phyloP scores from a whole-genome alignment of 768 basidiomycete species.

The Sutorius australiensis region DNA sequence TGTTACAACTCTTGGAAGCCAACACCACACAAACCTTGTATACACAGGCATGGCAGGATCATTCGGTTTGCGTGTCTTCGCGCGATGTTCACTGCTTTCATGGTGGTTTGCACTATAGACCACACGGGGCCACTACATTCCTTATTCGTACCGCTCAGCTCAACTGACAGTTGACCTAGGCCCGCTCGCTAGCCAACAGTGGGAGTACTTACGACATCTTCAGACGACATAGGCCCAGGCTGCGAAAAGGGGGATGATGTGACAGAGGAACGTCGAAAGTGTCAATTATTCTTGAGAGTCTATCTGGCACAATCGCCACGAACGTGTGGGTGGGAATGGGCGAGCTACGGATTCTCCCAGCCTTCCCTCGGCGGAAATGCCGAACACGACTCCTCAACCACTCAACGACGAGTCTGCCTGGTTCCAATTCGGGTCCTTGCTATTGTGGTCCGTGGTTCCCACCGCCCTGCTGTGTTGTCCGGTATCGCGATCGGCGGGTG shows the following conservation, averaged over 20 bases:
- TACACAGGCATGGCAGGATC: neutral
- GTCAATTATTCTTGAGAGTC: neutral
- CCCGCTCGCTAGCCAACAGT: neutral
- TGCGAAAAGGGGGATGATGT: no score
- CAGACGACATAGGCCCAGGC: neutral
- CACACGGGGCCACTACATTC: neutral
- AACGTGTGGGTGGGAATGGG: neutral
- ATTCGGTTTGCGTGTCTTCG: no score
- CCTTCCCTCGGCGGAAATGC: neutral
- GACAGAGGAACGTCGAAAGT: no score
- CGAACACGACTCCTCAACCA: neutral
- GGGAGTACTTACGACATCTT: neutral
- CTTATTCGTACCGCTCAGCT: neutral
- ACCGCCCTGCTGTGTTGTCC: neutral
- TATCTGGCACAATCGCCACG: no score
- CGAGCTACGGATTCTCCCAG: neutral
- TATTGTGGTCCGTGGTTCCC: neutral
- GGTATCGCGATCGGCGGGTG: neutral
- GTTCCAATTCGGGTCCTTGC: neutral
- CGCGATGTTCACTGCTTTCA: neutral
- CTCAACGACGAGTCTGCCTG: neutral
- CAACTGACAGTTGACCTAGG: neutral
- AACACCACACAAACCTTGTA: neutral
- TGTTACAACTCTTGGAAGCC: neutral
- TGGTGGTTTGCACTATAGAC: neutral